Base-by-base conservation (phyloP, 768 basidiomycete genomes). In the Mycena metata region DNA sequence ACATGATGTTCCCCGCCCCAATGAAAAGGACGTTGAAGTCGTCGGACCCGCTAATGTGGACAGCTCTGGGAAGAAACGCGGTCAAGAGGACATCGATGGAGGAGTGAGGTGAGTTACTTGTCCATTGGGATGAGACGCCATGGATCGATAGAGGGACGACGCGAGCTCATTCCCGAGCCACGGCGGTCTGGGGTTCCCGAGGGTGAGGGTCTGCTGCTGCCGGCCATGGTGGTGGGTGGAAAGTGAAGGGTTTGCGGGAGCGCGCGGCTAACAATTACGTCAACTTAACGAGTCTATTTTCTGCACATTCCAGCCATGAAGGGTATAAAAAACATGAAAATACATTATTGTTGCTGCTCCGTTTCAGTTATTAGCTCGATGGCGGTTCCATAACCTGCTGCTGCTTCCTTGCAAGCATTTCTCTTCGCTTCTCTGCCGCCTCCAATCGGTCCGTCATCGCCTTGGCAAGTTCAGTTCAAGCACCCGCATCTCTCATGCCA, bases 1-100 rank as follows among this genome's bases (percentile, higher is more conserved):
- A 99, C 96, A 98, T 98, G 83, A 98, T 96, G 82, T 98, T 97
- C 17, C 96, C 96, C 30, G 96, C 96, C 57, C 96, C 96, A 73
- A 99, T 85, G 80, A 97, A 96, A 78, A 97, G 89, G 60, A 99
- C 91, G 78, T 98, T 97, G 86, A 98, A 98, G 75, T 91, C 85
- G 72, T 92, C 88, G 54, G 88, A 80, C 17, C 90, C 91, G 60
- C 83, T 83, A 60, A 89, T 76, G 55, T 87, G 84, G 71, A 80
- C 80, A 62, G 80, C 77, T 76, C 87, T 90, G 79, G 21, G 35
- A 54, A 21, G 41, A 35, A 51, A 50, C 60, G 59, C 59, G 56
- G 71, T 72, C 60, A 74, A 60, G 30, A 43, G 58, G 45, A 57
- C 50, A 69, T 64, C 49, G 62, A 50, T 49, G 47, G 36, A 55